Evolutionary conservation across 2,329 filamentous ascomycete genomes (phyloP), one percentile per base, ranked within the genome.

Genomic region (Fusarium clavum): DNA sequence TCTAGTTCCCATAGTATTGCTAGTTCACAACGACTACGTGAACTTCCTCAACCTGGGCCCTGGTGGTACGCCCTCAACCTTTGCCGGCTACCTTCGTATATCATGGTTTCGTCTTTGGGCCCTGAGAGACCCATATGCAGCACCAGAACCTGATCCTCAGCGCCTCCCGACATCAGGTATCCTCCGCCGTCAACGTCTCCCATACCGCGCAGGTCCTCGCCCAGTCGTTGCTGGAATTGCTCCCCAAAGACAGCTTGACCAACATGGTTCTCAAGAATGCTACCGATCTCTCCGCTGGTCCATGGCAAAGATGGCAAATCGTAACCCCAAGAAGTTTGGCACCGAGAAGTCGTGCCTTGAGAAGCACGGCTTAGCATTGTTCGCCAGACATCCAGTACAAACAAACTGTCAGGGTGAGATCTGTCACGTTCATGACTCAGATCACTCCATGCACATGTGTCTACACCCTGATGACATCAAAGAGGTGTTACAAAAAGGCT

Each of bases 341-440:
- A 87, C 90, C 11, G 91, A 88, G 0, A 91, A 86, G 2, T 93
- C 90, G 2, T 94, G 92, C 76, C 90, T 96, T 71, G 93, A 96
- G 79, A 95, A 94, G 81, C 90, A 95, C 76, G 91, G 91, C 44
- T 86, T 93, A 8, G 93, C 91, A 1, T 84, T 97, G 1, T 96
- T 95, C 79, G 87, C 91, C 2, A 83, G 82, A 5, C 83, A 86
- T 53, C 90, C 91, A 1, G 83, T 91, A 67, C 91, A 91, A 76
- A 86, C 88, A 30, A 92, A 89, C 13, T 93, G 91, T 73, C 88
- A 91, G 71, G 93, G 93, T n/a, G 94, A 97, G 80, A 87, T 97
- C 45, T 92, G 89, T 73, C 94, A 97, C 78, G 88, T 93, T 13
- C 94, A 97, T 79, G 87, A 90, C 51, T 90, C 86, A 25, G 93